Percentiles rank a stretch among this genome's conserved stretches.
These are phyloP conservation scores for Podospora appendiculata DNA, from an alignment of 495 filamentous ascomycete species.

Conservation along the genomic window DNA sequence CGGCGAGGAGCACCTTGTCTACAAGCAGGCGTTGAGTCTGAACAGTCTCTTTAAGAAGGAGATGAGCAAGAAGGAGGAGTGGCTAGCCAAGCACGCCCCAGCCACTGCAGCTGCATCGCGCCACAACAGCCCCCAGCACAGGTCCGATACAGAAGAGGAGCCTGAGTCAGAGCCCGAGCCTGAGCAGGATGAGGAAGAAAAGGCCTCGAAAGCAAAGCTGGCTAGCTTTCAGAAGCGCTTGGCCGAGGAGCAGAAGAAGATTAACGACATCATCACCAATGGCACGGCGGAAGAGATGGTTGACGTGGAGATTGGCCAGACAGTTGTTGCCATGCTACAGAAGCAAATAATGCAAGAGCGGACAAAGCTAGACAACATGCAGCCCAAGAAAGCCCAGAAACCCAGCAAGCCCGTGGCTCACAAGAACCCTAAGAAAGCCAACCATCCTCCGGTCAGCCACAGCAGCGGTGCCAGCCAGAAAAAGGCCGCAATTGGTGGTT, in stretches of 20 bases:
- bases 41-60: constrained; percentile 66
- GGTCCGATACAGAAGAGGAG: constrained; percentile 56
- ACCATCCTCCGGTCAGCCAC: constrained; percentile 5
- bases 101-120: constrained; percentile 25
- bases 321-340: constrained; percentile 38
- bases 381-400: constrained; percentile 31
- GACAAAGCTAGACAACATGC: constrained; percentile 29
- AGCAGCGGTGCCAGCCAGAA: constrained; percentile 15
- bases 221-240: constrained; percentile 27
- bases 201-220: constrained; percentile 9
- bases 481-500: constrained; percentile 14
- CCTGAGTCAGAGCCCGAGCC: constrained; percentile 29
- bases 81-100: constrained; percentile 67
- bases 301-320: constrained; percentile 48
- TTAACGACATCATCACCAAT: constrained; percentile 58
- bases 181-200: constrained; percentile 19
- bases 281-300: constrained; percentile 59
- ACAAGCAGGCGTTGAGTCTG: constrained; percentile 58
- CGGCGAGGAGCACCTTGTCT: constrained; percentile 64
- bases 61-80: constrained; percentile 65
- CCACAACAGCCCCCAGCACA: constrained; percentile 22
- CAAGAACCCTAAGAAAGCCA: constrained; percentile 32
- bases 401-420: constrained; percentile 31
- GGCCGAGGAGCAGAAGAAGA: constrained; percentile 51
- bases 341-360: constrained; percentile 42